Evolutionary conservation across 495 filamentous ascomycete species (phyloP), one percentile per base, ranked within the genome.

Genomic region (Tuber magnatum): DNA sequence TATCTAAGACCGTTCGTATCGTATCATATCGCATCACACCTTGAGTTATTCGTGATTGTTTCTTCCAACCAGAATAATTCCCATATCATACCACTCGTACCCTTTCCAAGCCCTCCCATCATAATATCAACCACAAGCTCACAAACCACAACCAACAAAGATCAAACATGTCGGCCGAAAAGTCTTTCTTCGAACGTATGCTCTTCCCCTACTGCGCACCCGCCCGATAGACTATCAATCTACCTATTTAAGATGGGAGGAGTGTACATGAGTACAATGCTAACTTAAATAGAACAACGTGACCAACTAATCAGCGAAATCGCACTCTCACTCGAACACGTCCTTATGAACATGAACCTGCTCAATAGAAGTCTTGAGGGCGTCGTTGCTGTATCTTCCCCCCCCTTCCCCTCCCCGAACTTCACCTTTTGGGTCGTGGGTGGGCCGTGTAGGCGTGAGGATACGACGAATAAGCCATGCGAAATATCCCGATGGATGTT

Each of bases 301-400:
- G 81, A 75, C 39, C 76, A 78, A 28, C 76, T 82, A 12, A 73
- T 82, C 78, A 75, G 73, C 28, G 78, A 82, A 43, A 82, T 82
- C 65, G 76, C 78, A 28, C 71, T 82, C 61, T 78, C 81, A 24
- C 82, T 99, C 84, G 95, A 99, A 78, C 89, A 94, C 81, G 94
- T 97, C 70, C 91, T 99, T 71, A 92, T 94, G 78, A 97, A 97
- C 81, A 93, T 98, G 84, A 99, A 99, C 84, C 92, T 94, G 77
- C 85, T 99, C 71, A 99, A 97, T 83, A 91, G 95, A 42, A 92
- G 90, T 48, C 84, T 99, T 44, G 95, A 99, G 83, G 92, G 93
- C 71, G 91, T 97, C n/a, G 93, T 96, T 75, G 89, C 92, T 46
- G 94, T 95, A 84, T 41, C 89, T 84, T 1, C 9, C 39, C 38